Conservation (phyloP, 495 filamentous ascomycete genomes). For the Penicillium angulare region DNA sequence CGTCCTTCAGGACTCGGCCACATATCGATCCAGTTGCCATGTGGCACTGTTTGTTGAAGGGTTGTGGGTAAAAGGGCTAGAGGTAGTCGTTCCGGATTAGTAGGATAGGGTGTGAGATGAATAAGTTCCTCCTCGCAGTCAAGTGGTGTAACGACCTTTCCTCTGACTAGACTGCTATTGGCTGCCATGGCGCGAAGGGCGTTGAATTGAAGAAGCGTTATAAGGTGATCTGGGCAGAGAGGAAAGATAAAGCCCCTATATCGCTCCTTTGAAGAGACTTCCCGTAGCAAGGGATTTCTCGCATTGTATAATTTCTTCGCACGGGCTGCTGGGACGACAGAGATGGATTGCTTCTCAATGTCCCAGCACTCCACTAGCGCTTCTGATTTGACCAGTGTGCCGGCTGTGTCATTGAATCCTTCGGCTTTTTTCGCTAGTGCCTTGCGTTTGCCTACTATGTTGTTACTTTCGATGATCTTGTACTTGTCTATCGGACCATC, state of each 20-base stretch:
- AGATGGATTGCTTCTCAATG: conserved; percentile 31
- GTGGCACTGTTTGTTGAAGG: conserved; percentile 36
- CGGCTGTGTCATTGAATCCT: conserved; percentile 17
- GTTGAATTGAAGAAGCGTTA: conserved; percentile 45
- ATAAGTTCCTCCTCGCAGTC: conserved; percentile 30
- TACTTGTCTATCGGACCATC: background rate
- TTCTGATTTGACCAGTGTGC: conserved; percentile 26
- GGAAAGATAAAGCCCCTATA: conserved; percentile 31
- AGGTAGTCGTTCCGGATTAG: conserved; percentile 22
- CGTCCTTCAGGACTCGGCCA: conserved; percentile 32
- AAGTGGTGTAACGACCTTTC: conserved; percentile 23
- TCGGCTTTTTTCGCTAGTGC: conserved; percentile 30
- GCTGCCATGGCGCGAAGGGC: conserved; percentile 36
- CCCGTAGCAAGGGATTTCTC: conserved; percentile 27
- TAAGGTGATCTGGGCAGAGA: conserved; percentile 41
- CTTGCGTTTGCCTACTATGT: conserved; percentile 35
- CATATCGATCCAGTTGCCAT: conserved; percentile 38
- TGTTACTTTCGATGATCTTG: conserved; percentile 18
- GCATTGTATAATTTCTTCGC: conserved; percentile 39
- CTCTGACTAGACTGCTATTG: conserved; percentile 37
- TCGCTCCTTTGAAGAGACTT: conserved; percentile 24
- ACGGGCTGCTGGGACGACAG: conserved; percentile 29
- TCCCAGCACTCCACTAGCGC: conserved; percentile 39
- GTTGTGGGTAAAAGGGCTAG: conserved; percentile 30
- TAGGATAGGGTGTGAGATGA: conserved; percentile 31